phyloP scores from a whole-genome alignment of 2,329 filamentous ascomycete genomes.

The Stachybotrys elegans region DNA sequence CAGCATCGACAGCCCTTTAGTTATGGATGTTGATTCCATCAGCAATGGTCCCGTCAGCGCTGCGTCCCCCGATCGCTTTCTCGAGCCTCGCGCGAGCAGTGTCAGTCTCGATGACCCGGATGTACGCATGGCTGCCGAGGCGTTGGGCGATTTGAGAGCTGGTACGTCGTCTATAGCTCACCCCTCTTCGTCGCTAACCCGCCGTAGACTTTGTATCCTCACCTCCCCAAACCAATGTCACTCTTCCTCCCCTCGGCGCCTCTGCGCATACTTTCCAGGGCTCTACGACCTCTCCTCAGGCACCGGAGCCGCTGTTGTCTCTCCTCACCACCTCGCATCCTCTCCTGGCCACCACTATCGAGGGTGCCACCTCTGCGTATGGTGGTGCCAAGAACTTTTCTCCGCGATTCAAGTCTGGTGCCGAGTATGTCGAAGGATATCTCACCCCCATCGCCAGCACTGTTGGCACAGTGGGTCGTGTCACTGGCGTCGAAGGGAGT shows the following conservation, averaged over 20 bases:
- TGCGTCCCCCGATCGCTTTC: slow-evolving; percentile 40
- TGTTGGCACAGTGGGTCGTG: slow-evolving; percentile 75
- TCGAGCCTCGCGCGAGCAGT: slow-evolving; percentile 41
- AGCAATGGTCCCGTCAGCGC: slow-evolving; percentile 35
- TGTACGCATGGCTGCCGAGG: slow-evolving; percentile 67
- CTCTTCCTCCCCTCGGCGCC: not conserved
- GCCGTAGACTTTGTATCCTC: slow-evolving; percentile 61
- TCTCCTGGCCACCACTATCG: slow-evolving; percentile 77
- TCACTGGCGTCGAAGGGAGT: slow-evolving; percentile 82
- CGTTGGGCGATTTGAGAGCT: slow-evolving; percentile 67
- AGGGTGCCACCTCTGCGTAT: slow-evolving; percentile 79
- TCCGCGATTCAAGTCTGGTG: slow-evolving; percentile 81
- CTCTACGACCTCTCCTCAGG: slow-evolving; percentile 32
- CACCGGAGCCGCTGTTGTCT: slow-evolving; percentile 76
- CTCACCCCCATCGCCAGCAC: slow-evolving; percentile 83
- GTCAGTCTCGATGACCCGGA: slow-evolving; percentile 62
- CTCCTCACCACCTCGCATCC: slow-evolving; percentile 87
- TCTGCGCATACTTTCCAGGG: slow-evolving; percentile 22
- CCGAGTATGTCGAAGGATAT: slow-evolving; percentile 85
- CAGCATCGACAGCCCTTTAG: slow-evolving; percentile 37
- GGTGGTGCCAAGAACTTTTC: slow-evolving; percentile 86
- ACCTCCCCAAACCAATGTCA: slow-evolving; percentile 39
- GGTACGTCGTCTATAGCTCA: slow-evolving; percentile 39
- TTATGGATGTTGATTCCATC: slow-evolving; percentile 43
- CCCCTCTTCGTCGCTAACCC: slow-evolving; percentile 11